Percentiles rank a stretch among this genome's conserved stretches.
These are phyloP conservation scores for Clonostachys byssicola DNA, from an alignment of 2,329 filamentous ascomycete genomes.

Conservation along the genomic window DNA sequence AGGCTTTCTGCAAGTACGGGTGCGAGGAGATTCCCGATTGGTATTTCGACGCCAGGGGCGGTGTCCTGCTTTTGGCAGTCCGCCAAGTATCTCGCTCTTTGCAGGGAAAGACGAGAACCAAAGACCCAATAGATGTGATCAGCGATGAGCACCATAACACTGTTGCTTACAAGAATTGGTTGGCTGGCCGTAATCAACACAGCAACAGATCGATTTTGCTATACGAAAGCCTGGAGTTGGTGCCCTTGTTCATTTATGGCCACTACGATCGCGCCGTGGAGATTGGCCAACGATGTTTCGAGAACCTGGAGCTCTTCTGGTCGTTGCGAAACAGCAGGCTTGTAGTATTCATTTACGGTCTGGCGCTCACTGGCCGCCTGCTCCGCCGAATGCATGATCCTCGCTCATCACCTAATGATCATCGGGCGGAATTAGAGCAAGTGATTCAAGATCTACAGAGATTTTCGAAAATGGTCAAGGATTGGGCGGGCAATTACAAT, in stretches of 20 bases:
- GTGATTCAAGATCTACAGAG: conserved; percentile 48
- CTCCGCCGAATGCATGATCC: conserved; percentile 45
- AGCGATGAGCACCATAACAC: conserved; percentile 64
- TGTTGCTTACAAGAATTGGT: conserved; percentile 54
- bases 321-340: conserved; percentile 54
- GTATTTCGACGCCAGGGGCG: conserved; percentile 67
- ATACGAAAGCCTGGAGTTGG: conserved; percentile 64
- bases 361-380: conserved; percentile 49
- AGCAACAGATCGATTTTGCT: conserved; percentile 61
- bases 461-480: conserved; percentile 57
- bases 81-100: conserved; percentile 65
- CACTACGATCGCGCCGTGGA: conserved; percentile 57
- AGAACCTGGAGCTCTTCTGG: conserved; percentile 47
- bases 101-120: conserved; percentile 65
- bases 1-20: conserved; percentile 67
- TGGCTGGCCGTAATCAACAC: conserved; percentile 45
- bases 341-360: conserved; percentile 55
- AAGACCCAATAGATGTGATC: conserved; percentile 52
- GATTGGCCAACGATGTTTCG: conserved; percentile 45
- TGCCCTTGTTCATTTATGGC: conserved; percentile 59
- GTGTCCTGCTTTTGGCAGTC: conserved; percentile 61
- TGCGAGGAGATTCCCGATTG: conserved; percentile 72
- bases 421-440: conserved; percentile 35
- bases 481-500: conserved; percentile 59
- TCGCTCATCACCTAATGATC: conserved; percentile 32